Base-by-base conservation (phyloP, 495 filamentous ascomycete genomes). In the Tuber microsphaerosporum region DNA sequence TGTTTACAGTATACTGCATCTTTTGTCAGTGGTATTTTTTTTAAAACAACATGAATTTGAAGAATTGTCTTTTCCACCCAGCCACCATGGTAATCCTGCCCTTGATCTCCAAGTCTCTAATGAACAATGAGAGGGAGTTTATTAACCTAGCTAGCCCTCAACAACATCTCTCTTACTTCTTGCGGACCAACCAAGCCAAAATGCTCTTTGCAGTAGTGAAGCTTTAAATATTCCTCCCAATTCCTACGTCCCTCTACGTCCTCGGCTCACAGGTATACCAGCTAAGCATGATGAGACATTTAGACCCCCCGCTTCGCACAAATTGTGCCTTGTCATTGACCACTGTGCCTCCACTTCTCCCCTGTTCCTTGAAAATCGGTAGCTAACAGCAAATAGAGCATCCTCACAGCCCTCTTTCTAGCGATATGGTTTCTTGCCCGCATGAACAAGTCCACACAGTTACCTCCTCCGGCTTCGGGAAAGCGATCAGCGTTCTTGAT, bases 401-500 rank as follows among this genome's bases (percentile, higher is more conserved):
- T n/a, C n/a, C n/a, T n/a, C n/a, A n/a, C n/a, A n/a, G n/a, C n/a
- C n/a, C n/a, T n/a, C n/a, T n/a, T n/a, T n/a, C n/a, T n/a, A n/a
- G n/a, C n/a, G 41, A 75, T 72, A 42, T 79, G 77, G 77, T 70
- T 68, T 19, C 76, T 79, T 14, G 77, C 77, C 2, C 77, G 77
- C 69, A 79, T 45, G 17, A 79, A 78, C 16, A 76, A 76, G 2
- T 61, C 51, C n/a, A 61, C 51, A 0, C 76, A 76, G 4, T 46
- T 79, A 16, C 69, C 76, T 2, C 77, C 77, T 4, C 75, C 77
- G 2, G 14, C 48, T 5, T 79, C 76, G 2, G 77, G 77, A 8
- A 79, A 79, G 26, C 71, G 69, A 34, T 72, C 74, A 42, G 70
- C 76, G 12, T 79, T 79, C 73, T n/a, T 39, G 19, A 71, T 79